Evolutionary conservation across 805 yeast genomes (phyloP), one percentile per base, ranked within the genome.

Genomic region (Zygosaccharomyces bisporus): DNA sequence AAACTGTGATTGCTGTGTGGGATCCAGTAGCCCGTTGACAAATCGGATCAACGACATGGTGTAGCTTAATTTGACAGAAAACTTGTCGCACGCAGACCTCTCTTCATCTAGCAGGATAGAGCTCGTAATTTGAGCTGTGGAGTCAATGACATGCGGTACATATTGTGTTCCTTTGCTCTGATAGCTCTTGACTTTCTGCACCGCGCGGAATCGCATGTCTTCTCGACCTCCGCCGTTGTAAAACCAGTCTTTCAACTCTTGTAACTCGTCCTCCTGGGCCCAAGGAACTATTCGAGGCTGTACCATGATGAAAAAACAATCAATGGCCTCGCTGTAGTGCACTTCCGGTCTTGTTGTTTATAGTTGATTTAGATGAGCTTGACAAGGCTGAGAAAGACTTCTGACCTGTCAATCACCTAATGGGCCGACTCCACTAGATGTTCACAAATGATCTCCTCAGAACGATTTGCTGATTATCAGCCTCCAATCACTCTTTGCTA

Each of bases 11-110:
- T 81, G 86, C 63, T 93, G 99, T 39, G 75, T 75, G 0, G 95
- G 93, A 61, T 93, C 99, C 29, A 93, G 64, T 3, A 88, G 63
- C 2, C 97, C 98, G 63, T 93, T 93, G 19, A 93, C 97, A 66
- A 91, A 88, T 46, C 95, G 70, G 20, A 88, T 81, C 9, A 90
- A 56, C 0, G 88, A 78, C 86, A 85, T 81, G 0, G 89, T 68
- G 58, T 85, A 86, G 4, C 81, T 70, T 49, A 80, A 55, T 48
- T 79, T 73, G 2, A 78, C 55, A 6, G 56, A 34, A 18, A 46
- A 29, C 8, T 41, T 44, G 4, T 50, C 38, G 60, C 59, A 13
- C 66, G 36, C 52, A 6, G 35, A 41, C 8, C 51, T 47, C n/a
- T 53, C 46, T 25, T 70, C 70, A 46, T 77, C 81, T 10, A 63